Conservation (phyloP, 108 stramenopile species). For the Nitzschia putrida region DNA sequence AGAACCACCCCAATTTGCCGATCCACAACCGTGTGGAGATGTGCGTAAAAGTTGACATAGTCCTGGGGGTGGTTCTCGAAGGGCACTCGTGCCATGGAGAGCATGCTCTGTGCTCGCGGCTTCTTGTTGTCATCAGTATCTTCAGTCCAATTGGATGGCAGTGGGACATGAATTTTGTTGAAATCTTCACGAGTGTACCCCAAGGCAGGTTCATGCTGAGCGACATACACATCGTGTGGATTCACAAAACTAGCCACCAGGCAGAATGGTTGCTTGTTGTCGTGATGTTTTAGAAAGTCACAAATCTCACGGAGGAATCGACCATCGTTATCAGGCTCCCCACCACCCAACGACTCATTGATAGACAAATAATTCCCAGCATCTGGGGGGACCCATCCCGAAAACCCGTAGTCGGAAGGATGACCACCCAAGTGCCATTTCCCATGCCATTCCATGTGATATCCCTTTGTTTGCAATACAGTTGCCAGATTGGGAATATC, state of each 20-base stretch:
- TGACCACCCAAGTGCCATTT: constrained; percentile 58
- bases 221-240: constrained; percentile 69
- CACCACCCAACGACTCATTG: constrained; percentile 53
- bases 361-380: constrained; percentile 55
- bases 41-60: constrained; percentile 60
- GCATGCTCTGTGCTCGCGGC: constrained; percentile 27
- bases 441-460: constrained; percentile 57
- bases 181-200: constrained; percentile 53
- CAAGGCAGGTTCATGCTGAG: constrained; percentile 36
- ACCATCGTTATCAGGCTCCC: constrained; percentile 57
- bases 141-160: constrained; percentile 35
- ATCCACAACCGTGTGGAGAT: constrained; percentile 47
- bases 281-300: constrained; percentile 15
- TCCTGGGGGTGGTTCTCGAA: constrained; percentile 41
- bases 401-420: constrained; percentile 34
- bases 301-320: constrained; percentile 49
- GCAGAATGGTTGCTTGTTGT: constrained; percentile 44
- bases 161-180: constrained; percentile 30
- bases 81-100: constrained; percentile 18
- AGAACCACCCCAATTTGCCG: constrained; percentile 49
- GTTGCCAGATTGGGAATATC: constrained; percentile 25
- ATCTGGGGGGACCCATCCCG: constrained; percentile 66
- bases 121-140: constrained; percentile 30
- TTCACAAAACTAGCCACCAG: constrained; percentile 62
- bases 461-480: constrained; percentile 31